Percentiles rank a stretch among this genome's conserved stretches.
Evolutionary conservation across 371 early-diverging fungal species (phyloP).

Genomic region (Mortierella polycephala): DNA sequence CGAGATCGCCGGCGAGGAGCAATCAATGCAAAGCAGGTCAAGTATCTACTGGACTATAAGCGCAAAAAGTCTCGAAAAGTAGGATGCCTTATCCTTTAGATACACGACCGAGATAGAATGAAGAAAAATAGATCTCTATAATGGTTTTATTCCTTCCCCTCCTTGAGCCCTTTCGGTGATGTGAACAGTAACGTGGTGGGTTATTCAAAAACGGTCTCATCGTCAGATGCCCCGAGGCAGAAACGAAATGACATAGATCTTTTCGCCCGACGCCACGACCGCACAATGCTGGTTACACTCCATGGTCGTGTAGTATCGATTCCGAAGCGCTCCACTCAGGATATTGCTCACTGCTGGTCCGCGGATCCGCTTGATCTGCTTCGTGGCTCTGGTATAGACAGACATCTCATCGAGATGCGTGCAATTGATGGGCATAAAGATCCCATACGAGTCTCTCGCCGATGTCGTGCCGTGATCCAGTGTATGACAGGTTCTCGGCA

Average conservation of each 20-base stretch:
- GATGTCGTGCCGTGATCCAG: constrained; percentile 53
- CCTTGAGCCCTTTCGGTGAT: not conserved
- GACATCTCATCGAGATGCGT: constrained; percentile 38
- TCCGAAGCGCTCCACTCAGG: constrained; percentile 28
- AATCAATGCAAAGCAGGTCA: constrained; percentile 79
- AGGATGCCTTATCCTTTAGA: constrained; percentile 32
- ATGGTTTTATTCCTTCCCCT: not conserved
- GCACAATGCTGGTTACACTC: constrained; percentile 53
- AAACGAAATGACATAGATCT: constrained; percentile 48
- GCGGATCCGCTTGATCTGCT: constrained; percentile 31
- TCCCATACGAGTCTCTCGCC: constrained; percentile 45
- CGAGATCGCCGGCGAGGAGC: constrained; percentile 80
- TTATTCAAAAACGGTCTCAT: not conserved
- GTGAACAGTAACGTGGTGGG: not conserved
- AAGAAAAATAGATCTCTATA: not conserved
- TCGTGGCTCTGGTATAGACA: constrained; percentile 37
- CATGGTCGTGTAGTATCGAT: constrained; percentile 50
- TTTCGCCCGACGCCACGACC: constrained; percentile 41
- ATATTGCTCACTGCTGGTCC: constrained; percentile 44
- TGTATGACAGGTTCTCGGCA: constrained; percentile 32
- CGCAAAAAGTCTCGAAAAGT: constrained; percentile 16
- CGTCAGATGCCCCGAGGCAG: constrained; percentile 27
- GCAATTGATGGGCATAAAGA: constrained; percentile 42
- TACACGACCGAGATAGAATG: too few species aligned
- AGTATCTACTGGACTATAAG: constrained; percentile 72